Evolutionary conservation across 2,329 filamentous ascomycete species (phyloP), one percentile per base, ranked within the genome.

Genomic region (Penicillium sp.): DNA sequence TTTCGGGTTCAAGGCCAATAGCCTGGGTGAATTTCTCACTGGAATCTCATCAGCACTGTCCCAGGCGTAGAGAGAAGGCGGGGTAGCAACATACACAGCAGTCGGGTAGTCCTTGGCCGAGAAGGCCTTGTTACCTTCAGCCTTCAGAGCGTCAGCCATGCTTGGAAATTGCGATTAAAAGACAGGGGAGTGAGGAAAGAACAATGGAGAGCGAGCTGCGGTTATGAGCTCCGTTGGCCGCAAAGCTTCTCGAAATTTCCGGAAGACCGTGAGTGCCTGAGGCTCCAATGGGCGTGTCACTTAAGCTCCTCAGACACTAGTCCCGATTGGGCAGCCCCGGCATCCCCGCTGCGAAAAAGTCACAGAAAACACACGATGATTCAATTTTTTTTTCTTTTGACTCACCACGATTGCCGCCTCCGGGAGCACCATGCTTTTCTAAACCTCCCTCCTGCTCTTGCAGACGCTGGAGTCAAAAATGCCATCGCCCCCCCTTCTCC

Each of bases 101-200:
- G 91, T 88, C 61, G 89, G 79, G 68, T 95, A 98, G 71, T 97
- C 89, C 79, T 97, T 97, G 49, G 87, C 89, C 53, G 88, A 85
- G 70, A 98, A 98, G 71, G 94, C 90, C 77, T 94, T 94, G 78
- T 98, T 98, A 76, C 91, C 93, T 67, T 93, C 85, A 62, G 90
- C 88, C 78, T 98, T 98, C 61, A 98, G 81, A 80, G 91, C 78
- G 70, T 84, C 81, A 52, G 81, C 80, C 80, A 83, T 84, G 50
- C 26, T 72, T 50, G n/a, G 15, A 14, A 15, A 26, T 41, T 51
- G 11, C 28, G 18, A 30, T 13, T 26, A 27, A 33, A 25, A 33
- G 39, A 33, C 36, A 39, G 39, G 35, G 38, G 41, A 33, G 37
- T 42, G 41, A 34, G 42, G 35, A 35, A 33, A 21, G 35, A 45